Base-by-base conservation (phyloP, 176 grass and related monocot species). In the Aegilops longissima region DNA sequence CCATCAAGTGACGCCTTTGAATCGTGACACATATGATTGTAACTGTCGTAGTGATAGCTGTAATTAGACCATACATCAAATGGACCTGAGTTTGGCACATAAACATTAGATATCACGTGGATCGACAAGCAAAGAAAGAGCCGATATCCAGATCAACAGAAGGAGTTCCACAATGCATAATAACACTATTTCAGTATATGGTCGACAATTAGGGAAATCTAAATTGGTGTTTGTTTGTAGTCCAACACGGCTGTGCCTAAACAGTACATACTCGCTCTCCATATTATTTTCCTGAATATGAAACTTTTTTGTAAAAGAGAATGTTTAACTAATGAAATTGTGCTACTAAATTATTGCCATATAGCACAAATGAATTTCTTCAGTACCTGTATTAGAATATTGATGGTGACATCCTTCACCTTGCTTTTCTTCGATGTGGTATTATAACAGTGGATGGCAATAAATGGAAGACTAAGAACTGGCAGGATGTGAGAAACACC, bases 1-100 rank as follows among this genome's bases (percentile, higher is more conserved):
- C 96, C 96, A 98, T 98, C 88, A 98, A 71, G 88, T 98, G 93
- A 49, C 96, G 85, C 86, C 96, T 96, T 85, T 98, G 96, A 90
- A 98, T 96, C 38, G 88, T 86, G 73, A 96, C 93, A 38, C 96
- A 98, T 40, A 96, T 51, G 67, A 98, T 84, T 25, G 92, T 94
- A 42, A 96, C 33, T 54, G 87, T 90, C 9, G 92, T 89, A 33
- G 92, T 91, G 49, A 92, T 86, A 70, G 96, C 70, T 90, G 93
- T 94, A 81, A 93, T 90, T n/a, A 98, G 71, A 66, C 93, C 92
- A 87, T 98, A 98, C 80, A 98, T 93, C 83, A 96, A 86, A 87
- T 94, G 88, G 21, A 83, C 88, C 96, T 98, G 86, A 74, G 79
- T 85, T 86, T 84, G 78, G 49, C 61, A 23, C 27, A 84, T 10